Base-by-base conservation (phyloP, 2,329 filamentous ascomycete species). In the Aspergillus novofumigatus region DNA sequence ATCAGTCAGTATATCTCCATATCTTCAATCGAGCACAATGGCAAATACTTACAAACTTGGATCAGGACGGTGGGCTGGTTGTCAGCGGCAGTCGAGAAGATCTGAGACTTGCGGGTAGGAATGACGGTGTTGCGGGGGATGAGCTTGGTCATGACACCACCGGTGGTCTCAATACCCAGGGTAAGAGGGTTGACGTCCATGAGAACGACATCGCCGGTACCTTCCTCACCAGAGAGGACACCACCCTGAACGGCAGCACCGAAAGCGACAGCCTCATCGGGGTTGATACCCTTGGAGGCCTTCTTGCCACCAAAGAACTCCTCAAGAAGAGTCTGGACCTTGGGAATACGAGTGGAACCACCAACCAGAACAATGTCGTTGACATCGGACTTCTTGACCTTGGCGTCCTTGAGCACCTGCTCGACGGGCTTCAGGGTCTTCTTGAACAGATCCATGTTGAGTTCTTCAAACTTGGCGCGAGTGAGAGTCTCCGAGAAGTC, bases 401-500 rank as follows among this genome's bases (percentile, higher is more conserved):
- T 96, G 76, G 92, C 92, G 69, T 97, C 94, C 84, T 96, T 96
- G 74, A 99, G 86, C 67, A 97, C 94, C 85, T 97, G 92, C 83
- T 97, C 92, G 66, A 97, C 94, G 57, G 94, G 93, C 87, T 97
- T 96, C 66, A 97, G 86, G 58, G 94, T 97, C 86, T 94, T 96
- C 88, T 96, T 96, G 89, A 97, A 97, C 61, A 97, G 88, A 72
- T 97, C 93, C 69, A 92, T 92, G 89, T 97, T 97, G 70, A 97
- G 86, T 81, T 97, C 93, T 82, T 99, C 94, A 72, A 99, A 97
- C 86, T 97, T 97, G 84, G 94, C 94, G 69, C 93, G 91, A 77
- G 93, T 97, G 53, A 99, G 86, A 62, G 92, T 97, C 87, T 97
- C 93, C 51, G 92, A 97, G 84, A 97, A 96, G 78, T 97, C 94